Evolutionary conservation across 2,329 filamentous ascomycete species (phyloP).

Genomic region (Aspergillus uvarum): DNA sequence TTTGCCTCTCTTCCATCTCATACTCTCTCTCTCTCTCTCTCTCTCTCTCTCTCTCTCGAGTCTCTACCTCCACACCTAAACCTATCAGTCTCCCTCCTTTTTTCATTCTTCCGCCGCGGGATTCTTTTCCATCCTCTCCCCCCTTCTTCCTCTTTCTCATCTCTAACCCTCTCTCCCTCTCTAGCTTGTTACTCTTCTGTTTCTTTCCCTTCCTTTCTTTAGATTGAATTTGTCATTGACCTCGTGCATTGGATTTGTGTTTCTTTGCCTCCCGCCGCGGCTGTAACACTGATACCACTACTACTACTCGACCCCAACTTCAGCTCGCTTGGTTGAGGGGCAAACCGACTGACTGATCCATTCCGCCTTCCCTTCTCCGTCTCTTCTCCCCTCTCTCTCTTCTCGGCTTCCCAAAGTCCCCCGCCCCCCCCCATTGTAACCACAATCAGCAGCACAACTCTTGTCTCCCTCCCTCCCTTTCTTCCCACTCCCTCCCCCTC

Average conservation of each 20-base stretch:
- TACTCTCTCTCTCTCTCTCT: neutral
- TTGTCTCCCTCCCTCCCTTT: neutral
- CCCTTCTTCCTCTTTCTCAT: neutral
- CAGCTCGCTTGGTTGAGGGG: constrained; percentile 4
- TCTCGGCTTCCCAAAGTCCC: constrained; percentile 1
- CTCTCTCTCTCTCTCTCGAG: neutral
- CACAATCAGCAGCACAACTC: neutral
- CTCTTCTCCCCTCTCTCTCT: neutral
- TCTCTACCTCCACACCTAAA: neutral
- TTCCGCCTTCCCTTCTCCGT: neutral
- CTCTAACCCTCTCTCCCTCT: constrained; percentile 1
- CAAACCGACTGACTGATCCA: neutral
- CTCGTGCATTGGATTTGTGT: neutral
- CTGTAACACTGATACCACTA: neutral
- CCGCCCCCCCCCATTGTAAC: neutral
- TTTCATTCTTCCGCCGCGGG: neutral
- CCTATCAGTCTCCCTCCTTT: neutral
- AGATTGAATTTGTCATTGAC: neutral
- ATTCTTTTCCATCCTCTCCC: neutral
- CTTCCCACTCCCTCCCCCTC: constrained; percentile 4
- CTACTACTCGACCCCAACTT: neutral
- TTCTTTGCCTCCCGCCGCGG: neutral
- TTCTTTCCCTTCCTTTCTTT: neutral
- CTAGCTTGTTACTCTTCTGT: neutral
- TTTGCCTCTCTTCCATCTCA: neutral